Evolutionary conservation across 768 basidiomycete species (phyloP).

Genomic region (Suillus variegatus): DNA sequence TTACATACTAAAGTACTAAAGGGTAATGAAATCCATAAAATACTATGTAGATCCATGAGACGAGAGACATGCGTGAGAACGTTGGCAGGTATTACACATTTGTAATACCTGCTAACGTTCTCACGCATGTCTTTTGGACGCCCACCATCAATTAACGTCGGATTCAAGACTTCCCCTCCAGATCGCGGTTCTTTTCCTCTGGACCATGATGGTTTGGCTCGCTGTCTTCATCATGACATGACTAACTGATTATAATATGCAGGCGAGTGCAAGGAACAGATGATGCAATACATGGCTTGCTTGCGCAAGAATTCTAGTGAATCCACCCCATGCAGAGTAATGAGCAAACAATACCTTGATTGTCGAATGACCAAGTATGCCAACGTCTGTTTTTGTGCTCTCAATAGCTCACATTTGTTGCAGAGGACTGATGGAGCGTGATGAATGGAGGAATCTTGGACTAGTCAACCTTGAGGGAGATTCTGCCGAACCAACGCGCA

Average conservation of each 20-base stretch:
- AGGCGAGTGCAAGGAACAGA: conserved; percentile 90
- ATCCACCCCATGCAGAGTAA: conserved; percentile 71
- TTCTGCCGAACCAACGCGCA: not conserved
- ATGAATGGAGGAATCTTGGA: conserved; percentile 87
- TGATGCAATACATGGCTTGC: conserved; percentile 81
- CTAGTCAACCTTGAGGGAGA: conserved; percentile 51
- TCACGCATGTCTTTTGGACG: conserved; percentile 77
- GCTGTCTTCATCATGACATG: not conserved
- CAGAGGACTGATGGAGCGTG: conserved; percentile 88
- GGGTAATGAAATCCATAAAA: no score
- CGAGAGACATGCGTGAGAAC: no score
- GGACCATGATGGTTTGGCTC: conserved; percentile 80
- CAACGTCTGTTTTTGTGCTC: not conserved
- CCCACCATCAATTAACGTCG: conserved; percentile 80
- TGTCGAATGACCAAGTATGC: conserved; percentile 88
- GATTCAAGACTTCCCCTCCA: conserved; percentile 76
- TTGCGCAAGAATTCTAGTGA: conserved; percentile 68
- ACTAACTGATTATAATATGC: conserved; percentile 8
- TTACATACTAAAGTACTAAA: not conserved
- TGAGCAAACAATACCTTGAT: conserved; percentile 80
- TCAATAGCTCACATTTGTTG: conserved; percentile 3
- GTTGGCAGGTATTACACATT: no score
- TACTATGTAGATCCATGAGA: no score
- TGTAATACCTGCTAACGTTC: not conserved
- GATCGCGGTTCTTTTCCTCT: conserved; percentile 92